phyloP scores from a whole-genome alignment of 2,329 filamentous ascomycete genomes.

The Pochonia chlamydosporia region DNA sequence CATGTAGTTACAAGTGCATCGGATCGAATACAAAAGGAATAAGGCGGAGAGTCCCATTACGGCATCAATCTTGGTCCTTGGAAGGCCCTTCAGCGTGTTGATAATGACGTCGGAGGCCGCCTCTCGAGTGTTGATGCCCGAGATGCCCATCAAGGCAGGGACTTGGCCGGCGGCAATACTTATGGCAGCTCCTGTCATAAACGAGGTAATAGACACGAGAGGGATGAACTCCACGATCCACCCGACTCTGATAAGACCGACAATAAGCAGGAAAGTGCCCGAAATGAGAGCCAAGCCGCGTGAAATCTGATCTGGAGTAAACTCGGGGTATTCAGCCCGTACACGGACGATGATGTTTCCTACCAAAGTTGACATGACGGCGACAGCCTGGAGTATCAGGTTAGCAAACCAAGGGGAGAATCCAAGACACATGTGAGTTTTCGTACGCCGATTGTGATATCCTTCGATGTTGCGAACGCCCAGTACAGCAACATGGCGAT shows the following conservation, averaged over 20 bases:
- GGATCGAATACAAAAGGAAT: constrained; percentile 61
- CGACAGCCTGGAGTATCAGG: constrained; percentile 37
- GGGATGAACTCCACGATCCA: constrained; percentile 52
- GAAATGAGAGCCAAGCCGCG: constrained; percentile 42
- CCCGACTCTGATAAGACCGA: constrained; percentile 44
- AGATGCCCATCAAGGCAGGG: constrained; percentile 45
- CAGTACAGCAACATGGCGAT: constrained; percentile 94
- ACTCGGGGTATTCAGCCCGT: constrained; percentile 29
- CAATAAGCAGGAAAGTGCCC: constrained; percentile 40
- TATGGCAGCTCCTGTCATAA: constrained; percentile 48
- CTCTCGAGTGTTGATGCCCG: constrained; percentile 41
- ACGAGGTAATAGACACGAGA: constrained; percentile 45
- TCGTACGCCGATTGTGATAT: constrained; percentile 78
- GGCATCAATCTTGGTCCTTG: constrained; percentile 56
- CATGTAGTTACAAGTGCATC: constrained; percentile 54
- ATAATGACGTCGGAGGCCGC: constrained; percentile 45
- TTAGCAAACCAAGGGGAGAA: too few relatives aligned
- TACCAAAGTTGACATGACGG: constrained; percentile 47
- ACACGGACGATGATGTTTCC: constrained; percentile 40
- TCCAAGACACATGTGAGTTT: too few relatives aligned
- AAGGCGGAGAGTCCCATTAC: constrained; percentile 68
- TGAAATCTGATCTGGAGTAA: constrained; percentile 37
- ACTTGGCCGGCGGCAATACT: constrained; percentile 46
- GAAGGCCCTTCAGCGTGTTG: constrained; percentile 41
- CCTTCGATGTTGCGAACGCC: constrained; percentile 95